phyloP scores from a whole-genome alignment of 305 asterid genomes.

The Fraxinus greggii region DNA sequence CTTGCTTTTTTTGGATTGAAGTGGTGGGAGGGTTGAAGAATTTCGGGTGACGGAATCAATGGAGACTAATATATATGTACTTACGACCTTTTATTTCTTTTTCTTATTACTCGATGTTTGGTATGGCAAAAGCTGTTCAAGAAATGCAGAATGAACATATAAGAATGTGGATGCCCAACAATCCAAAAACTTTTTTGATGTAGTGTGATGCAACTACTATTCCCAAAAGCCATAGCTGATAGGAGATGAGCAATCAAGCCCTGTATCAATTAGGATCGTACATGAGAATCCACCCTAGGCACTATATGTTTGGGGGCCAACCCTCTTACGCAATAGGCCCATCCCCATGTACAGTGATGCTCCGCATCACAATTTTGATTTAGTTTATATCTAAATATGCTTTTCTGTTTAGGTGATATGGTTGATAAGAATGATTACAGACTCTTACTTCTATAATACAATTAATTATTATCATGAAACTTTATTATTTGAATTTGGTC shows the following conservation, averaged over 20 bases:
- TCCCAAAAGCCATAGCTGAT: too few relatives aligned
- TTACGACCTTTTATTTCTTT: not conserved
- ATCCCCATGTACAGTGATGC: not conserved
- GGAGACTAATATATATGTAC: not conserved
- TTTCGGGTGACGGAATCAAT: too few relatives aligned
- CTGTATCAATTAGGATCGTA: not conserved
- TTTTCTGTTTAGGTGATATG: not conserved
- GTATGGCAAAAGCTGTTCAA: not conserved
- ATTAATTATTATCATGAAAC: not conserved
- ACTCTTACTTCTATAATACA: not conserved
- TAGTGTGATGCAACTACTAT: too few relatives aligned
- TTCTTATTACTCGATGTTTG: not conserved
- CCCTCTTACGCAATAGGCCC: not conserved
- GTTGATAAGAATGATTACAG: constrained; percentile 10
- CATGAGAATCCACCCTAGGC: not conserved
- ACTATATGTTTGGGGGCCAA: not conserved
- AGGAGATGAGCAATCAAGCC: not conserved
- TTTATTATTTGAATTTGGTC: not conserved
- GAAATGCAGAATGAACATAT: not conserved
- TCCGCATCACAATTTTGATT: not conserved
- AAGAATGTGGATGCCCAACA: not conserved
- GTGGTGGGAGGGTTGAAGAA: too few relatives aligned
- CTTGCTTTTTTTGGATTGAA: too few relatives aligned
- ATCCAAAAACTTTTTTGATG: too few relatives aligned
- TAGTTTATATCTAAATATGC: not conserved